Evolutionary conservation across 1,284 basidiomycete species (phyloP).

Genomic region (Xanthoconium separans): DNA sequence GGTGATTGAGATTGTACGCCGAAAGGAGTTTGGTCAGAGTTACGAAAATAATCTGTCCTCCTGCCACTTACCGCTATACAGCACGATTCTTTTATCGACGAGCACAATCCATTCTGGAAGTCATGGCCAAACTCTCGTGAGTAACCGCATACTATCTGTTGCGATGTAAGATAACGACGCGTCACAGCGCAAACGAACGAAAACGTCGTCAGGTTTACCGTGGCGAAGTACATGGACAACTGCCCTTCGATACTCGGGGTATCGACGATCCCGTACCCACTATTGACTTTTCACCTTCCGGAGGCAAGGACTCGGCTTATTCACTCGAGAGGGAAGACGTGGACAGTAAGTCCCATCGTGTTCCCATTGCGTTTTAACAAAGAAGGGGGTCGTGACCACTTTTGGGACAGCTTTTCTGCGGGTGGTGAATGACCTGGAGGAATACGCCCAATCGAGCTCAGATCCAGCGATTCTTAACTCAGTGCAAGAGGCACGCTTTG

Average conservation of each 20-base stretch:
- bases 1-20: slow-evolving; percentile 85
- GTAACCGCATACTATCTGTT: slow-evolving; percentile 27
- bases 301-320: slow-evolving; percentile 54
- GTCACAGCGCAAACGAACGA: slow-evolving; percentile 61
- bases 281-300: slow-evolving; percentile 74
- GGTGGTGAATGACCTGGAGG: slow-evolving; percentile 66
- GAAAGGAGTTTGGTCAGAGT: slow-evolving; percentile 80
- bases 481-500: slow-evolving; percentile 58
- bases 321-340: slow-evolving; percentile 71
- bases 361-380: background rate
- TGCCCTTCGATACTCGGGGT: slow-evolving; percentile 75
- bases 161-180: background rate
- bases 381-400: background rate
- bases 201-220: slow-evolving; percentile 78
- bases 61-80: slow-evolving; percentile 29
- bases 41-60: background rate
- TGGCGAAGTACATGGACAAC: slow-evolving; percentile 73
- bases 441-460: slow-evolving; percentile 44
- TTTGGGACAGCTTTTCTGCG: slow-evolving; percentile 54
- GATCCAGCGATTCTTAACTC: slow-evolving; percentile 50
- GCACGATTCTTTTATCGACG: slow-evolving; percentile 78
- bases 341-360: slow-evolving; percentile 49
- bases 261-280: slow-evolving; percentile 76
- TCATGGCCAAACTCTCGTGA: slow-evolving; percentile 81
- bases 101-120: slow-evolving; percentile 74